Conservation (phyloP, 2,329 filamentous ascomycete genomes). For the Colletotrichum costaricense region DNA sequence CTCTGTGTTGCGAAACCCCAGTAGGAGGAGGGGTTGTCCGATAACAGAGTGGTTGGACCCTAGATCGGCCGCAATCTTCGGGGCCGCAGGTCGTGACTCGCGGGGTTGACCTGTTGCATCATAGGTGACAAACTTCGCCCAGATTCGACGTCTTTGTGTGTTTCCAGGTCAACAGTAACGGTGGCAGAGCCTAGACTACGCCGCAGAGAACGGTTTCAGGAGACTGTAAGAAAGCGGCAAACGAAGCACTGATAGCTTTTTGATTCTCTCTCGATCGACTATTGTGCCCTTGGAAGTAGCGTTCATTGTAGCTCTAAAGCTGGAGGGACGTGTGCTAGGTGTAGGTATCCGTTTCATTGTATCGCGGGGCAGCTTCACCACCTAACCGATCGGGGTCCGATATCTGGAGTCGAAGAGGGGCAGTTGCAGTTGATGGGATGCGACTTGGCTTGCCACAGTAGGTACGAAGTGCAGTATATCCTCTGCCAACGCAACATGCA, state of each 20-base stretch:
- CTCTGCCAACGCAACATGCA: conserved; percentile 38
- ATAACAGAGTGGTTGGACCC: conserved; percentile 32
- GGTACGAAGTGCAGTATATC: neutral
- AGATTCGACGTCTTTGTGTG: conserved; percentile 3
- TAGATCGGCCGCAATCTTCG: conserved; percentile 28
- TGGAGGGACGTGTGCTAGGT: neutral
- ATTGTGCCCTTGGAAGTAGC: neutral
- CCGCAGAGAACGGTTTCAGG: conserved; percentile 13
- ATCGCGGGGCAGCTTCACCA: conserved; percentile 32
- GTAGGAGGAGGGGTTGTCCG: conserved; percentile 15
- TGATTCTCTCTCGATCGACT: neutral
- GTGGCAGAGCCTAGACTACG: conserved; percentile 5
- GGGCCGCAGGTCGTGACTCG: conserved; percentile 33
- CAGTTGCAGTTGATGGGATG: conserved; percentile 15
- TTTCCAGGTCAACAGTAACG: conserved; percentile 10
- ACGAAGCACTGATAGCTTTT: neutral
- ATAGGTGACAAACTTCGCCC: conserved; percentile 9
- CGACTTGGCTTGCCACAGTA: conserved; percentile 30
- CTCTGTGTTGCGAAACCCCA: conserved; percentile 18
- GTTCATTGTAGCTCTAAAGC: neutral
- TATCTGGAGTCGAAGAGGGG: conserved; percentile 27
- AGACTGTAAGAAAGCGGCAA: neutral
- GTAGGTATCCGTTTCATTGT: neutral
- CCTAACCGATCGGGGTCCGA: conserved; percentile 23
- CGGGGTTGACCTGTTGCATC: conserved; percentile 33